Percentiles rank a stretch among this genome's conserved stretches.
Conservation (phyloP, 2,329 filamentous ascomycete genomes). For the Sclerotinia glacialis region DNA sequence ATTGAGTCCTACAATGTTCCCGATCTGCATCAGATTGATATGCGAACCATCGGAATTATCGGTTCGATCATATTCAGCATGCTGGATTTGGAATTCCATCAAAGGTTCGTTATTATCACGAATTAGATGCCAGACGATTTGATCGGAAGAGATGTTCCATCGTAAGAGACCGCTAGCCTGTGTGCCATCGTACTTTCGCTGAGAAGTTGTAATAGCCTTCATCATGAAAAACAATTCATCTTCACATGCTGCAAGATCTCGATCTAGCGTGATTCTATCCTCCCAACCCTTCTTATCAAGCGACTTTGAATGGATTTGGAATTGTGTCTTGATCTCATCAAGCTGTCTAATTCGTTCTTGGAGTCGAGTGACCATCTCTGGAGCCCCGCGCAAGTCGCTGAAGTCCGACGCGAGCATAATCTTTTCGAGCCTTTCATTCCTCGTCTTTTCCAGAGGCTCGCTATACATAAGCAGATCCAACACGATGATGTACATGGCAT, state of each 20-base stretch:
- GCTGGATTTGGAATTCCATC: slow-evolving; percentile 87
- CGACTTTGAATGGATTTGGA: slow-evolving; percentile 85
- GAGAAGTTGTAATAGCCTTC: slow-evolving; percentile 97
- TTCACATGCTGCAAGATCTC: slow-evolving; percentile 83
- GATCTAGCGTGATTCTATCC: slow-evolving; percentile 82
- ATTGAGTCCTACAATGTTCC: slow-evolving; percentile 84
- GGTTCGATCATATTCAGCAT: slow-evolving; percentile 89
- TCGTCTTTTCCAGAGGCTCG: slow-evolving; percentile 95
- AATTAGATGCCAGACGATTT: slow-evolving; percentile 97
- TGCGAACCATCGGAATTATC: slow-evolving; percentile 98
- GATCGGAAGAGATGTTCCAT: slow-evolving; percentile 90
- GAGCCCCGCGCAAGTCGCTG: slow-evolving; percentile 89
- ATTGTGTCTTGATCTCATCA: slow-evolving; percentile 93
- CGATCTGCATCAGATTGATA: slow-evolving; percentile 85
- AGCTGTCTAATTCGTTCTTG: slow-evolving; percentile 92
- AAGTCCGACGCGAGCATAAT: slow-evolving; percentile 99
- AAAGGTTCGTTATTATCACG: slow-evolving; percentile 82
- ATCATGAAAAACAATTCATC: slow-evolving; percentile 99
- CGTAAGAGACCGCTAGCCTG: slow-evolving; percentile 77
- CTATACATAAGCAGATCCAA: slow-evolving; percentile 93
- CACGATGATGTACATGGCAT: slow-evolving; percentile 96
- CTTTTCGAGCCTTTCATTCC: slow-evolving; percentile 91
- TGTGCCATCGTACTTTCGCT: slow-evolving; percentile 75
- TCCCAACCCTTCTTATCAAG: slow-evolving; percentile 89
- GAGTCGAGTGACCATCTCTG: slow-evolving; percentile 85